Base-by-base conservation (phyloP, 345 rosid genomes). In the Hibiscus tridactylites region DNA sequence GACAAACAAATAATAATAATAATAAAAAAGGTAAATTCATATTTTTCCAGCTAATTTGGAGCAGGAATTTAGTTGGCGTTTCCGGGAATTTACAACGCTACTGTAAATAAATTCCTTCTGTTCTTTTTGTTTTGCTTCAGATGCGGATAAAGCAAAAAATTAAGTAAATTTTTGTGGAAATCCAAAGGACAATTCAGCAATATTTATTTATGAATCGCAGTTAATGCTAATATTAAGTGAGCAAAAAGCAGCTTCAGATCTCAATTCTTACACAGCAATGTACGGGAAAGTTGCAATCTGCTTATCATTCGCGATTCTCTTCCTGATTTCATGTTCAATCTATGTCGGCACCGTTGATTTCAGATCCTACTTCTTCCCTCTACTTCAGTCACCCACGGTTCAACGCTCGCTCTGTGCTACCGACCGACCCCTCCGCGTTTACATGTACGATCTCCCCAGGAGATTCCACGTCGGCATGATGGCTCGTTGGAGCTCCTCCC, bases 391-490 rank as follows among this genome's bases (percentile, higher is more conserved):
- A 1, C 79, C 77, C 4, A 62, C 80, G 2, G 57, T 6, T 46
- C 8, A 57, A 11, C 69, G 9, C 28, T 68, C 80, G 6, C 33
- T 65, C 76, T 84, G 86, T 12, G 37, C 74, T 9, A 60, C 68
- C 31, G 76, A 46, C 33, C 76, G 68, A 2, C 86, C 93, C 33
- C 87, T 92, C 74, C 85, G 77, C 54, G 88, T 95, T 60, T 92
- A 79, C 91, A 90, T 95, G 97, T 95, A 95, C 83, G 91, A 90
- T 76, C 97, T 95, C 61, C 99, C 99, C 0, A 78, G 90, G 21
- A 86, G 85, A 74, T 95, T 92, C 78, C 78, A 95, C 74, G 83
- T 92, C 5, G 93, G 88, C 26, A 92, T 95, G 99, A 59, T 95
- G 81, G 81, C 83, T 73, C 86, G 74, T 74, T 64, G 61, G 6